Evolutionary conservation across 2,329 filamentous ascomycete genomes (phyloP).

Genomic region (Torrubiella hemipterigena): DNA sequence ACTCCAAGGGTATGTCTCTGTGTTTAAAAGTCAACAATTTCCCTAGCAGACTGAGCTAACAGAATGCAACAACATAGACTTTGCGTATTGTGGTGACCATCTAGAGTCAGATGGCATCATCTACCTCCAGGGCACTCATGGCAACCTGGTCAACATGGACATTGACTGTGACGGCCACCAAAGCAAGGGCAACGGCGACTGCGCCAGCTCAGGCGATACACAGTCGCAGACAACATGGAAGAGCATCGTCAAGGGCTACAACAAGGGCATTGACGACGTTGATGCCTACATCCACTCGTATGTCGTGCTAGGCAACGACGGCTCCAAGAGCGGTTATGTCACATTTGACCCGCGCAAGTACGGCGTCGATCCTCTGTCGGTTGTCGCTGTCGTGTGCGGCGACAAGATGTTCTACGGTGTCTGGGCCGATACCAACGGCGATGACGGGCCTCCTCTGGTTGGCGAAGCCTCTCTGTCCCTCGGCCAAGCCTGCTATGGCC

Average conservation of each 20-base stretch:
- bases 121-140: constrained; percentile 29
- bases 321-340: constrained; percentile 15
- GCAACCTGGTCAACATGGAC: constrained; percentile 40
- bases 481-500: constrained; percentile 37
- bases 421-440: constrained; percentile 45
- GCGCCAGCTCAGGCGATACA: constrained; percentile 26
- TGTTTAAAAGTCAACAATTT: constrained; percentile 1
- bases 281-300: constrained; percentile 40
- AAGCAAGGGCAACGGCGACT: constrained; percentile 28
- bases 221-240: constrained; percentile 32
- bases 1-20: constrained; percentile 14
- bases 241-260: constrained; percentile 20
- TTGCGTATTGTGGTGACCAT: constrained; percentile 29
- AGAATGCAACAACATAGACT: no score
- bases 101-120: constrained; percentile 22
- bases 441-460: constrained; percentile 25
- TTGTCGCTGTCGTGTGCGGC: constrained; percentile 43
- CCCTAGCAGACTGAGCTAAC: not conserved
- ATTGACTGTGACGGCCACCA: constrained; percentile 45
- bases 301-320: constrained; percentile 41
- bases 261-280: constrained; percentile 27
- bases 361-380: constrained; percentile 34
- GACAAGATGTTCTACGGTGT: constrained; percentile 41
- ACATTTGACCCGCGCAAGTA: constrained; percentile 27
- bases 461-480: constrained; percentile 40